A percentile compares a stretch with the other conserved stretches of the same genome.
Evolutionary conservation across 2,329 filamentous ascomycete species (phyloP).

Genomic region (Cladosporium halotolerans): DNA sequence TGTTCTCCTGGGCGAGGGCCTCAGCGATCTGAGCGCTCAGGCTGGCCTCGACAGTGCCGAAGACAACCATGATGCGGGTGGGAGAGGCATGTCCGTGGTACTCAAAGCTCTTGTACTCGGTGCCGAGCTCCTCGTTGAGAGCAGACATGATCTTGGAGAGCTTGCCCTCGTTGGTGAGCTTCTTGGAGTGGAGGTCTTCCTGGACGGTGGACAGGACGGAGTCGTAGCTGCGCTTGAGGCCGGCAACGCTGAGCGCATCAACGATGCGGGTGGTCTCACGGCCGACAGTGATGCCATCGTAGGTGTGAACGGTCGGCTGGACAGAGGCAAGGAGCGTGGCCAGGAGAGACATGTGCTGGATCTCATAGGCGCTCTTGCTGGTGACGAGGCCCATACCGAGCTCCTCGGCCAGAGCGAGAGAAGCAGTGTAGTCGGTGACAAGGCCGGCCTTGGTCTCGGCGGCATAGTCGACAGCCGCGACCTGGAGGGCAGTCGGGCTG

Average conservation of each 20-base stretch:
- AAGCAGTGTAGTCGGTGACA: conserved; percentile 78
- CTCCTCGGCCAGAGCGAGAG: conserved; percentile 78
- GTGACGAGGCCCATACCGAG: conserved; percentile 80
- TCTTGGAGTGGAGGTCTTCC: conserved; percentile 42
- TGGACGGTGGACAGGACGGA: conserved; percentile 60
- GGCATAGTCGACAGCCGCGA: conserved; percentile 84
- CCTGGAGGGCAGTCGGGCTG: conserved; percentile 86
- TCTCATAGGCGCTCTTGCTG: conserved; percentile 80
- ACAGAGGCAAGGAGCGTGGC: conserved; percentile 73
- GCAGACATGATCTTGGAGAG: conserved; percentile 63
- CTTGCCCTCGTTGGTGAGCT: conserved; percentile 64
- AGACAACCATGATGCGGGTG: conserved; percentile 80
- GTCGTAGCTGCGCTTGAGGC: conserved; percentile 63
- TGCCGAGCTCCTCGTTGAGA: conserved; percentile 88
- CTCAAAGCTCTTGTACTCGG: conserved; percentile 87
- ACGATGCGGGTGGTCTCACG: conserved; percentile 77
- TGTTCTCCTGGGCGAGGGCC: conserved; percentile 64
- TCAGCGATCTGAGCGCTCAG: conserved; percentile 74
- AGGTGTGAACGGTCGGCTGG: conserved; percentile 78
- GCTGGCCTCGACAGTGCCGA: conserved; percentile 86
- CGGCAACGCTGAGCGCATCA: conserved; percentile 68
- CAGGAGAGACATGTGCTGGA: conserved; percentile 92
- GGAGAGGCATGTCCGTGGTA: conserved; percentile 79
- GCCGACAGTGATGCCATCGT: conserved; percentile 77
- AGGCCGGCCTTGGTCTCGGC: conserved; percentile 58